Percentiles rank a stretch among this genome's conserved stretches.
Conservation (phyloP, 768 basidiomycete species). For the Cystofilobasidium capitatum region DNA sequence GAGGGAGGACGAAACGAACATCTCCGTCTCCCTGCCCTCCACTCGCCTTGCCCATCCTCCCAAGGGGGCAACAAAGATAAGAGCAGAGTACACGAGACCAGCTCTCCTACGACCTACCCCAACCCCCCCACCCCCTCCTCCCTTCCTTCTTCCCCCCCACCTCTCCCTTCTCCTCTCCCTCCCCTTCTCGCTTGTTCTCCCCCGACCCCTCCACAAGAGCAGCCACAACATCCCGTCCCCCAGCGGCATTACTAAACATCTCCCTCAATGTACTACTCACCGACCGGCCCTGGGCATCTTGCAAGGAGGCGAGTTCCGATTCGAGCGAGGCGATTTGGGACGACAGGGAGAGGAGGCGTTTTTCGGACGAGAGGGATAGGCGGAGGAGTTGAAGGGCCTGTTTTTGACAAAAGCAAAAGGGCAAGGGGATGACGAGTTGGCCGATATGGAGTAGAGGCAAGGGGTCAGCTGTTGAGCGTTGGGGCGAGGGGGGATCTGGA, state of each 20-base stretch:
- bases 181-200: background rate
- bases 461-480: too few species aligned
- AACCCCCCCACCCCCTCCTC: background rate
- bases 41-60: background rate
- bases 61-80: background rate
- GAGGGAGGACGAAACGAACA: too few species aligned
- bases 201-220: background rate
- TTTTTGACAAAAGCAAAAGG: background rate
- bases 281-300: background rate
- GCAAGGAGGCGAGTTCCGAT: background rate
- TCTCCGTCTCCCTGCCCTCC: too few species aligned
- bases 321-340: background rate
- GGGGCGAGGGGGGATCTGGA: background rate
- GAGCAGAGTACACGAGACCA: background rate
- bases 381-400: conserved; percentile 11
- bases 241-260: conserved; percentile 3
- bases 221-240: background rate
- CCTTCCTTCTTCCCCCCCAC: background rate
- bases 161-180: too few species aligned
- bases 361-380: conserved; percentile 6
- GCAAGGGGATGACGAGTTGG: background rate
- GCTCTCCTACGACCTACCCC: background rate
- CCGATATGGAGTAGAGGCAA: too few species aligned
- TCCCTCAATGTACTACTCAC: background rate
- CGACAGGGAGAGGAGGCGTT: background rate